Evolutionary conservation across 495 filamentous ascomycete genomes (phyloP).

Genomic region (Neurospora sp.): DNA sequence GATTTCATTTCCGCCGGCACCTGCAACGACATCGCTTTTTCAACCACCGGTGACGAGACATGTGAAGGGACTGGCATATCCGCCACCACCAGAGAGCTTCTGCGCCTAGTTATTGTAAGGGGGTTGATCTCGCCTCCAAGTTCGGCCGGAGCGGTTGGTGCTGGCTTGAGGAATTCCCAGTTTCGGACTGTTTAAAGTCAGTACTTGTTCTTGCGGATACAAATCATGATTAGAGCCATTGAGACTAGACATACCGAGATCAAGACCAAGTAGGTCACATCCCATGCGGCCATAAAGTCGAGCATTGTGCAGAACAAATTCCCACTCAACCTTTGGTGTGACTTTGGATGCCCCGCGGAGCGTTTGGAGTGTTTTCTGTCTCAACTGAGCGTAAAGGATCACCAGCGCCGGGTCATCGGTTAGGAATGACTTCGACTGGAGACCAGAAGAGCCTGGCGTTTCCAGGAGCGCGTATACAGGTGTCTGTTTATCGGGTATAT

Average conservation of each 20-base stretch:
- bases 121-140: constrained; percentile 47
- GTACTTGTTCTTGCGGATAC: background rate
- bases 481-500: constrained; percentile 37
- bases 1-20: constrained; percentile 41
- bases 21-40: constrained; percentile 27
- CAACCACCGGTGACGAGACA: constrained; percentile 21
- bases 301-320: constrained; percentile 82
- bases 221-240: background rate
- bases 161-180: constrained; percentile 70
- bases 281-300: constrained; percentile 90
- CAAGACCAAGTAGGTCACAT: constrained; percentile 84
- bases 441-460: constrained; percentile 46
- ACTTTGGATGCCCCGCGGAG: constrained; percentile 75
- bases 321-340: constrained; percentile 72
- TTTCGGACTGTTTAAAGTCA: constrained; percentile 44
- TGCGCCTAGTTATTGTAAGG: constrained; percentile 44
- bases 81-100: constrained; percentile 70
- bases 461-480: constrained; percentile 64
- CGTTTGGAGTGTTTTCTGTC: constrained; percentile 77
- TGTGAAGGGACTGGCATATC: constrained; percentile 49
- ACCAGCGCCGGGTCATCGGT: constrained; percentile 85
- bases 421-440: constrained; percentile 68
- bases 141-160: constrained; percentile 20
- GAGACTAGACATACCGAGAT: constrained; percentile 42
- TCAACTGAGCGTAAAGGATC: constrained; percentile 76